Evolutionary conservation across 2,329 filamentous ascomycete species (phyloP), one percentile per base, ranked within the genome.

Genomic region (Ceratocystis albifundus): DNA sequence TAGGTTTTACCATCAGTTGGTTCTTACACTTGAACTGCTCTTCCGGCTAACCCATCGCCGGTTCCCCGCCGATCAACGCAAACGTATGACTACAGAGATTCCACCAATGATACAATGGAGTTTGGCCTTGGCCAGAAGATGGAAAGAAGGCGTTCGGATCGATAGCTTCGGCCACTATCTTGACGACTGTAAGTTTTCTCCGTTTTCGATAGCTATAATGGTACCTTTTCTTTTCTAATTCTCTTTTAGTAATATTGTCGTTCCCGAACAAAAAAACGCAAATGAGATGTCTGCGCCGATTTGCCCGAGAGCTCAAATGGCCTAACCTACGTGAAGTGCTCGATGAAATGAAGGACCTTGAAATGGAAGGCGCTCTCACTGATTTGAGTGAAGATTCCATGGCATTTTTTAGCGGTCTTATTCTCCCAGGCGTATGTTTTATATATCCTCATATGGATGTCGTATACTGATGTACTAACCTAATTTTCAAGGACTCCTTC

Each of bases 251-350:
- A 61, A 81, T 79, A 68, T 82, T 90, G 59, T 82, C 85, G 17
- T 83, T 86, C 69, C 84, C 81, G 72, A 79, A 84, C 65, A 87
- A 87, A 75, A 82, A 82, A 71, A 80, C 82, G 25, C 88, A 90
- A 73, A 83, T 86, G 68, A 86, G 86, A 72, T 84, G 86, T 72
- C 76, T 91, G 55, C 82, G 82, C 70, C 80, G 81, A 45, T 90
- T 91, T 72, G 86, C 87, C 10, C 80, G 83, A 72, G 83, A 82
- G 71, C 84, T 91, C 78, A 90, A 89, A 74, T 91, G 88, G 88
- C 88, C 88, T 1, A 90, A 90, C 70, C 80, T 89, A 67, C 77
- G 77, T 22, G 83, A 84, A 67, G 84, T 88, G 5, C 78, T 88
- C 57, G 81, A 83, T 53, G 79, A 82, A 59, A 78, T 90, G 65